phyloP scores from a whole-genome alignment of 371 early-diverging fungal species.

The Coemansia linderi region DNA sequence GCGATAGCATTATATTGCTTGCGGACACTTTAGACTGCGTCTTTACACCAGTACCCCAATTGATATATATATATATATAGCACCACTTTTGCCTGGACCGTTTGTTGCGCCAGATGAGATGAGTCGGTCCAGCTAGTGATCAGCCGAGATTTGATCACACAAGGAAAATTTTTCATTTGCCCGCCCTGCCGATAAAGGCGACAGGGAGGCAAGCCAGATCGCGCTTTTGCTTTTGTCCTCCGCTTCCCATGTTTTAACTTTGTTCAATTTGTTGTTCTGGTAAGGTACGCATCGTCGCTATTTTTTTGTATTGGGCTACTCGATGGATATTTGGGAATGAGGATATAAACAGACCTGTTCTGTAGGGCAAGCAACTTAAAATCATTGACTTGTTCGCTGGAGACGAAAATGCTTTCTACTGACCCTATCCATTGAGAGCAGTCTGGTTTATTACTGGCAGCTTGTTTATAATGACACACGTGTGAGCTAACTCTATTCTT shows the following conservation, averaged over 20 bases:
- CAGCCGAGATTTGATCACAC: background rate
- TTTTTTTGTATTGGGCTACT: background rate
- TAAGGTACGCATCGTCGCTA: slow-evolving; percentile 13
- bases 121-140: background rate
- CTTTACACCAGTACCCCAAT: background rate
- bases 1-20: background rate
- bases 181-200: background rate
- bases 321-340: slow-evolving; percentile 19
- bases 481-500: background rate
- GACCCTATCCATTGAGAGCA: slow-evolving; percentile 16
- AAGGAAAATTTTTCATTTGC: slow-evolving; percentile 2
- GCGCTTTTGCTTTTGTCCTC: background rate
- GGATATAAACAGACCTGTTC: slow-evolving; percentile 51
- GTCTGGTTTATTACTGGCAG: background rate
- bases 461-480: background rate
- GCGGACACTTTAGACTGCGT: background rate
- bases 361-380: slow-evolving; percentile 37
- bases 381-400: slow-evolving; percentile 37
- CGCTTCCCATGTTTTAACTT: background rate
- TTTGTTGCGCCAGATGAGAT: background rate
- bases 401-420: slow-evolving; percentile 29
- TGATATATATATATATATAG: background rate
- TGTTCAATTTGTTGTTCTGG: background rate
- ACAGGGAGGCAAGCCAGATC: background rate
- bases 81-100: background rate